Percentiles rank a stretch among this genome's conserved stretches.
Evolutionary conservation across 345 rosid species (phyloP).

Genomic region (Cardamine occulta): DNA sequence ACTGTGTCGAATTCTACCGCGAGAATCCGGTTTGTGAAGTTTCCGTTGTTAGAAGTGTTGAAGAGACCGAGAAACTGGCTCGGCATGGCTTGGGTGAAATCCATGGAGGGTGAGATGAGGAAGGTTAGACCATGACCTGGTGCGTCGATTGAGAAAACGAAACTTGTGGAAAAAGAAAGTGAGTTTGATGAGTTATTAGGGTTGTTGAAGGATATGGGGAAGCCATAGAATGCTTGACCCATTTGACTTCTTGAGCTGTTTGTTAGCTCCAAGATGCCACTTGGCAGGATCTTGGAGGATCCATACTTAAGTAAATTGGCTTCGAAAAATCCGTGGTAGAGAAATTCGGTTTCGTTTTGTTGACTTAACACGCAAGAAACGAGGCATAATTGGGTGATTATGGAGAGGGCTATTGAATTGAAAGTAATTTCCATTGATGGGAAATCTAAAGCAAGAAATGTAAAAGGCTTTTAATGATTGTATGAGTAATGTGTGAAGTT

Average conservation of each 20-base stretch:
- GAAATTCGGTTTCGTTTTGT: slow-evolving; percentile 43
- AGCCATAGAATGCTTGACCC: slow-evolving; percentile 56
- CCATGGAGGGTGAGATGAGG: slow-evolving; percentile 44
- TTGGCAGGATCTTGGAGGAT: slow-evolving; percentile 48
- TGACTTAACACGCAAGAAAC: slow-evolving; percentile 40
- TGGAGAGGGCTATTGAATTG: slow-evolving; percentile 28
- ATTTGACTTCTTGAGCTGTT: slow-evolving; percentile 44
- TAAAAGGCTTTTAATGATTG: background rate
- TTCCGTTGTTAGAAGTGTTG: slow-evolving; percentile 46
- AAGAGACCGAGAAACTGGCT: slow-evolving; percentile 57
- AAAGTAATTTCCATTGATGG: slow-evolving; percentile 38
- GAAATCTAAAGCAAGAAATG: background rate
- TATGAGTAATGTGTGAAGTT: slow-evolving; percentile 11
- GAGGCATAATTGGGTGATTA: slow-evolving; percentile 30
- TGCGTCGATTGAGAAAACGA: slow-evolving; percentile 47
- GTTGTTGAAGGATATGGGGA: slow-evolving; percentile 47
- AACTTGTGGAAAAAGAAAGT: slow-evolving; percentile 50
- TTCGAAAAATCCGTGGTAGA: slow-evolving; percentile 50
- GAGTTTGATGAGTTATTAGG: slow-evolving; percentile 33
- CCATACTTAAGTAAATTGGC: slow-evolving; percentile 50
- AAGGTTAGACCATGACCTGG: slow-evolving; percentile 59
- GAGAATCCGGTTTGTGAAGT: slow-evolving; percentile 51
- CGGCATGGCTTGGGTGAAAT: slow-evolving; percentile 33
- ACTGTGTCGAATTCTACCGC: slow-evolving; percentile 65
- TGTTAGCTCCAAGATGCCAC: slow-evolving; percentile 62